phyloP scores from a whole-genome alignment of 208 protist species.

The Acanthamoeba rhysodes region DNA sequence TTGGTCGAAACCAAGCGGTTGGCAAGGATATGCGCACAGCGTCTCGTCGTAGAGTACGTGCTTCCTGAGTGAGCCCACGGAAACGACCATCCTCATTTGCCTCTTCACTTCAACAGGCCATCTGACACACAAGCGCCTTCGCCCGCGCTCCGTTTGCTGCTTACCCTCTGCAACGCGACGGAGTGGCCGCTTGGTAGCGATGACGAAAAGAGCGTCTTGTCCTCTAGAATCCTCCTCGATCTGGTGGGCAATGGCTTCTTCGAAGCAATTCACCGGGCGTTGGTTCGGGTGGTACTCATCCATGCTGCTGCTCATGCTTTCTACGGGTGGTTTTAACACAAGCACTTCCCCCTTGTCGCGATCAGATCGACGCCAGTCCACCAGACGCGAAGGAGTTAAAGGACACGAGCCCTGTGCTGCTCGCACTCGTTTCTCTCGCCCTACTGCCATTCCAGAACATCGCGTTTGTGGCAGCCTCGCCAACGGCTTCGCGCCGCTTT shows the following conservation, averaged over 20 bases:
- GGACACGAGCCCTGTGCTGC: not conserved
- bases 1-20: constrained; percentile 30
- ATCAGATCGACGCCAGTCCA: not conserved
- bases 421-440: not conserved
- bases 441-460: constrained; percentile 4
- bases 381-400: not conserved
- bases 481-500: not conserved
- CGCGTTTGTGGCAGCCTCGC: not conserved
- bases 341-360: too few relatives aligned
- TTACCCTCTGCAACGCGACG: not conserved
- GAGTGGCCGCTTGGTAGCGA: not conserved
- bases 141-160: not conserved
- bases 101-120: not conserved
- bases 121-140: not conserved
- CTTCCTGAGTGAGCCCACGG: not conserved
- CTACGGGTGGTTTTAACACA: too few relatives aligned
- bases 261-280: not conserved
- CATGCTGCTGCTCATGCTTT: not conserved
- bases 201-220: constrained; percentile 19
- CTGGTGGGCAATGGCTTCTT: not conserved
- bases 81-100: not conserved
- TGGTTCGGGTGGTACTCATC: not conserved
- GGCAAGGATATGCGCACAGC: not conserved
- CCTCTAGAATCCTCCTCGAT: not conserved
- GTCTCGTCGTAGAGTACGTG: constrained; percentile 29